A percentile compares a stretch with the other conserved stretches of the same genome.
Evolutionary conservation across 257 asterid genomes (phyloP).

Genomic region (Leonotis leonurus): DNA sequence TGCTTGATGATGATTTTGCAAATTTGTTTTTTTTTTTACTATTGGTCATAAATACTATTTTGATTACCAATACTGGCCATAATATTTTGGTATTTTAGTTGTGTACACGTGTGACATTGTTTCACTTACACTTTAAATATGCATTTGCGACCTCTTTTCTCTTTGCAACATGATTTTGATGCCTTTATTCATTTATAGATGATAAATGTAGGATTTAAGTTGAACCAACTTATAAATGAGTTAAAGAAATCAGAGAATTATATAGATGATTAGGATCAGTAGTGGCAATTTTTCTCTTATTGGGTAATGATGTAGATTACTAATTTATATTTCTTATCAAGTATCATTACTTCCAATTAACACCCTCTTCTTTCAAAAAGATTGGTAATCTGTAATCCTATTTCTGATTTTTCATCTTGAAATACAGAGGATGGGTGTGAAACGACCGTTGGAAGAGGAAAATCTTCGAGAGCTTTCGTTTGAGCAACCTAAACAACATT

Average conservation of each 20-base stretch:
- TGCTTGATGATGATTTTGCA: neutral
- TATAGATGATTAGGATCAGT: neutral
- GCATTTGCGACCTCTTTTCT: neutral
- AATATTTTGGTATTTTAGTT: neutral
- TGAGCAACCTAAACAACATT: slow-evolving; percentile 52
- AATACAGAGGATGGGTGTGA: slow-evolving; percentile 52
- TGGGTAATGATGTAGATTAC: neutral
- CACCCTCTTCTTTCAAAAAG: neutral
- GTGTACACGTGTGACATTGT: neutral
- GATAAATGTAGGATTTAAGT: neutral
- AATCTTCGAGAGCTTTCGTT: slow-evolving; percentile 47
- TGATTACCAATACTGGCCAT: neutral
- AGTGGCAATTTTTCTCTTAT: neutral
- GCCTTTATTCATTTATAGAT: neutral
- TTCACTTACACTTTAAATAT: neutral
- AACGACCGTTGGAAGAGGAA: slow-evolving; percentile 53
- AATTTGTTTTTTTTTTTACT: neutral
- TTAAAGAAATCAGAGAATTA: neutral
- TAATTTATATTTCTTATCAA: neutral
- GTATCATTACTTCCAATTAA: neutral
- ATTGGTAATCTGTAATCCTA: neutral
- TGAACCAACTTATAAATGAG: neutral
- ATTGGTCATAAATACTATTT: neutral
- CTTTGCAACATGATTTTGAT: neutral
- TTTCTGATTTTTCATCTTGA: neutral